These are phyloP conservation scores for Fragaria iinumae DNA, from an alignment of 306 rosid genomes.

Conservation along the genomic window DNA sequence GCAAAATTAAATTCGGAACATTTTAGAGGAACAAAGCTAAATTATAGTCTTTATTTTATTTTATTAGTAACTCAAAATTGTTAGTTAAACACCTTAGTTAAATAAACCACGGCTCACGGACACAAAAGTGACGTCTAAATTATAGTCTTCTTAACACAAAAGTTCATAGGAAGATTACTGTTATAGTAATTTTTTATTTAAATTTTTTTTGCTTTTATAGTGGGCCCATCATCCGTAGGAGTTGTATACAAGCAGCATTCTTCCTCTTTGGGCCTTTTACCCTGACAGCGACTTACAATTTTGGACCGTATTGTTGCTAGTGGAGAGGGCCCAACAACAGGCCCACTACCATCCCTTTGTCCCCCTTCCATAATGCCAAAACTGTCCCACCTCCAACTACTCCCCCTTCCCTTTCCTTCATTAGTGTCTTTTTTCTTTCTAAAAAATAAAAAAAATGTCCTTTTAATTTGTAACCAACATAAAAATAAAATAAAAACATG, in stretches of 20 bases:
- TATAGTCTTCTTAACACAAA: too few relatives aligned
- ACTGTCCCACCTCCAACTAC: conserved; percentile 35
- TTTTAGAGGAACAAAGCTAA: too few relatives aligned
- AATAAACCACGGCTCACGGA: too few relatives aligned
- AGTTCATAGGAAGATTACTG: too few relatives aligned
- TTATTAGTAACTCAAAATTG: too few relatives aligned
- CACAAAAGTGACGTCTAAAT: too few relatives aligned
- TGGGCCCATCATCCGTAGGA: conserved; percentile 41
- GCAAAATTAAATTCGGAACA: too few relatives aligned
- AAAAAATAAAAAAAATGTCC: too few relatives aligned
- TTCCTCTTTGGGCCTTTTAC: conserved; percentile 40
- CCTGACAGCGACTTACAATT: conserved; percentile 46
- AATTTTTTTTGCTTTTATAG: not conserved
- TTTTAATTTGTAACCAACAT: not conserved
- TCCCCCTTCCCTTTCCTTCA: not conserved
- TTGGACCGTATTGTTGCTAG: conserved; percentile 42
- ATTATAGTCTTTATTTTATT: too few relatives aligned
- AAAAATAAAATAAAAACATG: not conserved
- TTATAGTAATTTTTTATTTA: too few relatives aligned
- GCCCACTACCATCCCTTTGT: conserved; percentile 36
- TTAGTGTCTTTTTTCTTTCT: not conserved
- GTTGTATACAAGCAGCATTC: conserved; percentile 33
- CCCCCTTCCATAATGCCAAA: conserved; percentile 42
- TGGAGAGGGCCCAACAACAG: conserved; percentile 40
- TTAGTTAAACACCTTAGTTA: too few relatives aligned